Evolutionary conservation across 176 grass and related monocot genomes (phyloP).

Genomic region (Eragrostis nindensis): DNA sequence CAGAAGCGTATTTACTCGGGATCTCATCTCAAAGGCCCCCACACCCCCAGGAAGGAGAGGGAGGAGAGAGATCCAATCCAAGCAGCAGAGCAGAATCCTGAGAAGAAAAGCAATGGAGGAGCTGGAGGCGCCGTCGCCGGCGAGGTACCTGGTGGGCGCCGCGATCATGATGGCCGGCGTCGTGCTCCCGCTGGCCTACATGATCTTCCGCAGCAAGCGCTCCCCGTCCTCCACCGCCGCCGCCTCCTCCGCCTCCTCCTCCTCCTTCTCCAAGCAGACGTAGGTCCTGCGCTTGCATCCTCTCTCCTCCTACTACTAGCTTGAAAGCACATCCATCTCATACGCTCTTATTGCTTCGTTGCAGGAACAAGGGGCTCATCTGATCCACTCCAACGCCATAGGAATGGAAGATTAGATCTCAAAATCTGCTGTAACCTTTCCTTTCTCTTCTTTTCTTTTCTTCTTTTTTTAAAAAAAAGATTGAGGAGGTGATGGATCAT

Average conservation of each 20-base stretch:
- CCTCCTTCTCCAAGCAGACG: constrained; percentile 97
- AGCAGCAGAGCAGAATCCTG: background rate
- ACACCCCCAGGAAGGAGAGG: no score
- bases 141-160: constrained; percentile 80
- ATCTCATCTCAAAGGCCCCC: no score
- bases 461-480: no score
- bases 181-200: constrained; percentile 89
- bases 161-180: constrained; percentile 98
- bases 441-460: no score
- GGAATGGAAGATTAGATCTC: no score
- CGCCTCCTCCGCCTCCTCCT: constrained; percentile 41
- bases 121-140: constrained; percentile 79
- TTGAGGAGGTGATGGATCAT: no score
- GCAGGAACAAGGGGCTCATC: constrained; percentile 4
- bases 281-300: constrained; percentile 60
- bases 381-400: background rate
- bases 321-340: no score
- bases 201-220: constrained; percentile 99
- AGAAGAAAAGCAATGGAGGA: no score
- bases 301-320: background rate
- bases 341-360: background rate
- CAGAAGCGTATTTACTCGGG: no score
- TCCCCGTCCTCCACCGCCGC: constrained; percentile 67
- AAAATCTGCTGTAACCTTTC: no score
- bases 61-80: no score